Evolutionary conservation across 352 stramenopile species (phyloP).

Genomic region (Lagenidium giganteum): DNA sequence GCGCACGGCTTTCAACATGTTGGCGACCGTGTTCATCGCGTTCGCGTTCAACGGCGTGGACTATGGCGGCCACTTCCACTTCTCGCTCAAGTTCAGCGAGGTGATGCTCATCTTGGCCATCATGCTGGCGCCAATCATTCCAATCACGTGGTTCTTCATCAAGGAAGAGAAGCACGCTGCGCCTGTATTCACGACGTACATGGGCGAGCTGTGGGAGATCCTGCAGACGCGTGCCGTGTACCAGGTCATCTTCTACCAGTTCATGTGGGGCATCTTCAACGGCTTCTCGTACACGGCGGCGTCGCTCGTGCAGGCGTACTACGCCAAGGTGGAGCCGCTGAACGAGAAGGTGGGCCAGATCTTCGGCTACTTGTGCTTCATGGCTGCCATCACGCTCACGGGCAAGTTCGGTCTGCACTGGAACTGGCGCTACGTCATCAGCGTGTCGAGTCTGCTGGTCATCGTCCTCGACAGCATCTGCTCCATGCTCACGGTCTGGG

Average conservation of each 20-base stretch:
- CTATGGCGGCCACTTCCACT: slow-evolving; percentile 23
- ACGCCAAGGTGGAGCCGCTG: slow-evolving; percentile 26
- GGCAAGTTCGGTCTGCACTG: slow-evolving; percentile 18
- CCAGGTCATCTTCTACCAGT: slow-evolving; percentile 37
- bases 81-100: slow-evolving; percentile 23
- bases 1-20: slow-evolving; percentile 16
- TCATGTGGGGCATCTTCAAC: slow-evolving; percentile 30
- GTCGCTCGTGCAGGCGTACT: slow-evolving; percentile 21
- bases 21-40: slow-evolving; percentile 11
- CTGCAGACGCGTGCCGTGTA: slow-evolving; percentile 31
- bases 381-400: slow-evolving; percentile 15
- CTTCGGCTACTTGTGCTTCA: slow-evolving; percentile 20
- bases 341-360: slow-evolving; percentile 30
- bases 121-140: slow-evolving; percentile 11
- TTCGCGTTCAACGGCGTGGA: slow-evolving; percentile 26
- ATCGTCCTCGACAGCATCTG: slow-evolving; percentile 12
- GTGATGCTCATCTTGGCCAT: slow-evolving; percentile 19
- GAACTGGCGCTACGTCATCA: slow-evolving; percentile 22
- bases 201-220: slow-evolving; percentile 21
- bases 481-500: slow-evolving; percentile 23
- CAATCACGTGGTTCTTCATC: slow-evolving; percentile 27
- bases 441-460: slow-evolving; percentile 10
- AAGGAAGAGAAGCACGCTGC: slow-evolving; percentile 21
- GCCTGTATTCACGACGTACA: slow-evolving; percentile 15
- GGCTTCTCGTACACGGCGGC: slow-evolving; percentile 22